Conservation (phyloP, 1,284 basidiomycete genomes). For the Ceratobasidium sp. region DNA sequence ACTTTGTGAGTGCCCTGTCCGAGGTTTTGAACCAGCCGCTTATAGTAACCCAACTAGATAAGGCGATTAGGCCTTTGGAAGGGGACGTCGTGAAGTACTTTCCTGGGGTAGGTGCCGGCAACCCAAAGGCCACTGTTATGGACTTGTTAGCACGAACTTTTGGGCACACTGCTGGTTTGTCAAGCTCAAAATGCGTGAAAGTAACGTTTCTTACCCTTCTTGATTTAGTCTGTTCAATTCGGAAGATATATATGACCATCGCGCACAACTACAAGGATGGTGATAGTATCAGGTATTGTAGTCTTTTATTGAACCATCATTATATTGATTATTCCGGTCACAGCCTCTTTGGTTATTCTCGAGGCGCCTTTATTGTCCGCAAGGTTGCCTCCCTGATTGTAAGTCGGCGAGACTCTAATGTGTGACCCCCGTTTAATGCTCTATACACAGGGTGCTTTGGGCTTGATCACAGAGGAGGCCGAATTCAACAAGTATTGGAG, state of each 20-base stretch:
- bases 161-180: too few species aligned
- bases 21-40: too few species aligned
- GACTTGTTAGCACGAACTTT: too few species aligned
- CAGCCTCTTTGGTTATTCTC: constrained; percentile 40
- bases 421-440: not conserved
- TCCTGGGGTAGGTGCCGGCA: too few species aligned
- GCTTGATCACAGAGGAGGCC: not conserved
- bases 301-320: not conserved
- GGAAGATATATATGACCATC: constrained; percentile 14
- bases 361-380: constrained; percentile 47
- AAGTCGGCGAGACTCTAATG: not conserved
- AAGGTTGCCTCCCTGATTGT: constrained; percentile 47
- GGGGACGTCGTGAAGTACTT: too few species aligned
- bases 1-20: constrained; percentile 11
- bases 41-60: too few species aligned
- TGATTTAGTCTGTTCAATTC: too few species aligned
- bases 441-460: not conserved
- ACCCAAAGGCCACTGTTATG: too few species aligned
- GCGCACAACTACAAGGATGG: not conserved
- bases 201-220: too few species aligned
- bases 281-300: constrained; percentile 6
- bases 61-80: too few species aligned
- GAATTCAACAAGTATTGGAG: constrained; percentile 24
- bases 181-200: too few species aligned
- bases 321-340: not conserved